A percentile compares a stretch with the other conserved stretches of the same genome.
Conservation (phyloP, 1,284 basidiomycete genomes). For the Athelia sp. region DNA sequence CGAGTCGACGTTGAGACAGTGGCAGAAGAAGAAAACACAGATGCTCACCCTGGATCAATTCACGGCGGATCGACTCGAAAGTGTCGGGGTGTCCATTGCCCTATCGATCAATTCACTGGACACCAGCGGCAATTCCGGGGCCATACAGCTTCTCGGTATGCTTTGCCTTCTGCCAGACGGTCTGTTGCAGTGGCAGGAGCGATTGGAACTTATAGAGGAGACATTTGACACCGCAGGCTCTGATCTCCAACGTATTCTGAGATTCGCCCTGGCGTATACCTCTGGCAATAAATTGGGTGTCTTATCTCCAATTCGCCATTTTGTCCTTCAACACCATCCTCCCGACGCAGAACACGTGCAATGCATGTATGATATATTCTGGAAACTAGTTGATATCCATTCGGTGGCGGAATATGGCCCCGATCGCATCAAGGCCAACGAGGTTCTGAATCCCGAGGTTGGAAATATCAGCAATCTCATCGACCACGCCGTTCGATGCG, state of each 20-base stretch:
- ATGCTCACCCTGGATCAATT: not conserved
- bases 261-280: not conserved
- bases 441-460: not conserved
- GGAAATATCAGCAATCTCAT: not conserved
- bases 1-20: not conserved
- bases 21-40: not conserved
- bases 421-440: not conserved
- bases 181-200: not conserved
- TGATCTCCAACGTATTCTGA: not conserved
- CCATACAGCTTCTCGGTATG: not conserved
- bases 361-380: not conserved
- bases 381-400: not conserved
- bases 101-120: not conserved
- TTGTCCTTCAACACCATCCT: not conserved
- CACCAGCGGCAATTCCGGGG: not conserved
- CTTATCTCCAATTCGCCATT: not conserved
- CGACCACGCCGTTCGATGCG: not conserved
- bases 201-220: not conserved
- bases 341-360: not conserved
- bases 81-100: not conserved
- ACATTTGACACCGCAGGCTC: not conserved
- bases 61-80: not conserved
- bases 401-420: not conserved
- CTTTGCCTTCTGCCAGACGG: not conserved
- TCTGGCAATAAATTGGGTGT: not conserved